Base-by-base conservation (phyloP, 2,329 filamentous ascomycete species). In the Epichloe sibirici region DNA sequence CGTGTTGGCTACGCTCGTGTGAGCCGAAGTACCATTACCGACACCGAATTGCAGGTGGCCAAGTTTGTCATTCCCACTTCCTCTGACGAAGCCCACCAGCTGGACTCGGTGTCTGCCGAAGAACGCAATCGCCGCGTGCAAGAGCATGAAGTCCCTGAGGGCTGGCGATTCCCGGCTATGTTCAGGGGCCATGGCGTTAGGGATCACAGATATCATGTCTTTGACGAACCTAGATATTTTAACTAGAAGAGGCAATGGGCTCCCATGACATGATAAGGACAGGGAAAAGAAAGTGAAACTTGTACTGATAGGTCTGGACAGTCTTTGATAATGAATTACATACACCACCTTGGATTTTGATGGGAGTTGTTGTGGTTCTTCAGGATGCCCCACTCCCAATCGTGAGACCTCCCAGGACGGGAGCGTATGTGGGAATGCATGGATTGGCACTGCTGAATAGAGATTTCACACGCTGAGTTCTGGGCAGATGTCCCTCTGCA, bases 1-100 rank as follows among this genome's bases (percentile, higher is more conserved):
- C 79, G 91, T 56, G 85, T 86, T 0, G 91, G 89, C 1, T 98
- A 98, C 66, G 93, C 93, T 4, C 77, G 93, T 51, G 85, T 98
- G 50, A 91, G 86, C 62, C 78, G 93, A 61, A 83, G 84, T 60
- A 94, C 88, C 2, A 97, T 98, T 60, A 98, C 93, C 12, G 93
- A 98, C 66, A 98, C 93, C 2, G 93, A 98, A 71, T 76, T 98
- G 52, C 93, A 98, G 75, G 87, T 95, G 35, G 93, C 88, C 60
- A 97, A 97, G 69, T 97, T 98, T 69, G 80, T 90, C 37, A 80
- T 98, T 45, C 90, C 89, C 2, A 58, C 62, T 51, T 76, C 78
- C 0, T 77, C 83, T 47, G 78, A 79, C 15, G 80, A 84, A 53
- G 74, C 75, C 50, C 65, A 59, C 23, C 61, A 63, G 49, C 61